phyloP scores from a whole-genome alignment of 768 basidiomycete species.

The Boletellus ananiceps region DNA sequence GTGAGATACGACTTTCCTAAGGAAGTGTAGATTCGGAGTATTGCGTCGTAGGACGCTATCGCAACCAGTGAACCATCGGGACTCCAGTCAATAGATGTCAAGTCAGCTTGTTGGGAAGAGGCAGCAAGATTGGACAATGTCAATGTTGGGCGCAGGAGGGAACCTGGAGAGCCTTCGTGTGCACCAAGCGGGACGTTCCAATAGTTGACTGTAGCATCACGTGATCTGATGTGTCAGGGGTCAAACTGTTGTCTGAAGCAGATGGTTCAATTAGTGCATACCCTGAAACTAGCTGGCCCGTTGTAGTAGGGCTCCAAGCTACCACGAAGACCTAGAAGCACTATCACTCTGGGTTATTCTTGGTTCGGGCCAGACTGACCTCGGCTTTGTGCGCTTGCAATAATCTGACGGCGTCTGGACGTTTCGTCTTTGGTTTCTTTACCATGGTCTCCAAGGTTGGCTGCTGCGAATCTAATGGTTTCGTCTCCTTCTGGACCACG shows the following conservation, averaged over 20 bases:
- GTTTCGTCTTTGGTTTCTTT: constrained; percentile 36
- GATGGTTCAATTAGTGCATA: constrained; percentile 30
- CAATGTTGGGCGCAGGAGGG: constrained; percentile 32
- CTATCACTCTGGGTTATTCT: constrained; percentile 6
- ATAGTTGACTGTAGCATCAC: constrained; percentile 68
- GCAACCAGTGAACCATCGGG: constrained; percentile 68
- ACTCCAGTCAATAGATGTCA: constrained; percentile 79
- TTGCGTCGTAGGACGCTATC: constrained; percentile 71
- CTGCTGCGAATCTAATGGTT: constrained; percentile 17
- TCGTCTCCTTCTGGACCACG: constrained; percentile 18
- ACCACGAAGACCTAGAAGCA: constrained; percentile 67
- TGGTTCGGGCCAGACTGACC: constrained; percentile 32
- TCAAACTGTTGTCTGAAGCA: constrained; percentile 1
- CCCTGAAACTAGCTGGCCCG: constrained; percentile 69
- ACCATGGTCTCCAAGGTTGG: constrained; percentile 13
- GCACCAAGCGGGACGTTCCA: constrained; percentile 57
- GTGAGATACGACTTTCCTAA: constrained; percentile 61
- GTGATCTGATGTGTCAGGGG: constrained; percentile 46
- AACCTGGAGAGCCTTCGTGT: constrained; percentile 14
- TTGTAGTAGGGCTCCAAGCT: constrained; percentile 66
- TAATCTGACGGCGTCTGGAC: constrained; percentile 40
- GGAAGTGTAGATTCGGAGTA: constrained; percentile 62
- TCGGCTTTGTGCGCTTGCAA: constrained; percentile 60
- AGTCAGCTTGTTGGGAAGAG: constrained; percentile 51
- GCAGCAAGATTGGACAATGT: constrained; percentile 48